Evolutionary conservation across 2,329 filamentous ascomycete genomes (phyloP), one percentile per base, ranked within the genome.

Genomic region (Periconia macrospinosa): DNA sequence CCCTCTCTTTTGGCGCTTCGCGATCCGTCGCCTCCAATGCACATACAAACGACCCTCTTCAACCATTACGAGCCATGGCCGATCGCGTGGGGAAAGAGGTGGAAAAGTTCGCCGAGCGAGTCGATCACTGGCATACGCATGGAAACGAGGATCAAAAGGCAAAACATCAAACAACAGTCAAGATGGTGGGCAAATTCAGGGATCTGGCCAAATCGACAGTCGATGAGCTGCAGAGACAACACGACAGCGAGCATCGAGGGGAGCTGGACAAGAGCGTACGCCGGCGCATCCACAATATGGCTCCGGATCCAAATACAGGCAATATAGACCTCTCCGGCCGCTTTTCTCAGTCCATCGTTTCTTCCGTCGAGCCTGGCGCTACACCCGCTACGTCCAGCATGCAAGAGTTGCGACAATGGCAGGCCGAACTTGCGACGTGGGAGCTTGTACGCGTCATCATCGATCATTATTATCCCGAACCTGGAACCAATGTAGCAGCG

Each of bases 351-450:
- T 61, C 65, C 0, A 30, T 55, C 45, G 45, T 58, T 13, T 51
- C 61, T 6, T 63, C 66, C 2, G 49, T 57, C 23, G 60, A 67
- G 20, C 40, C 57, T 8, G 51, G 44, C 49, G 47, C 53, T 6
- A 45, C 58, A 18, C 52, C 62, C 27, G 66, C 68, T 33, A 66
- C 65, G n/a, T 60, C 75, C 30, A 75, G 71, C 42, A 67, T 80
- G 18, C 70, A 80, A 49, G 81, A 84, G 56, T 68, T 88, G 13
- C 79, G 82, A 66, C 83, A 85, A 52, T 88, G 91, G 81, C 86
- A 95, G 72, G 83, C 89, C 59, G 94, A 99, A 74, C 85, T 87
- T 41, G 91, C 95, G 65, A 94, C 92, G 0, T 99, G 94, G 94
- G 87, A 95, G 67, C 80, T 97, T 27, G 78, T 97, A 54, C 83